These are phyloP conservation scores for Cladophialophora carrionii DNA, from an alignment of 2,329 filamentous ascomycete genomes.

Conservation along the genomic window DNA sequence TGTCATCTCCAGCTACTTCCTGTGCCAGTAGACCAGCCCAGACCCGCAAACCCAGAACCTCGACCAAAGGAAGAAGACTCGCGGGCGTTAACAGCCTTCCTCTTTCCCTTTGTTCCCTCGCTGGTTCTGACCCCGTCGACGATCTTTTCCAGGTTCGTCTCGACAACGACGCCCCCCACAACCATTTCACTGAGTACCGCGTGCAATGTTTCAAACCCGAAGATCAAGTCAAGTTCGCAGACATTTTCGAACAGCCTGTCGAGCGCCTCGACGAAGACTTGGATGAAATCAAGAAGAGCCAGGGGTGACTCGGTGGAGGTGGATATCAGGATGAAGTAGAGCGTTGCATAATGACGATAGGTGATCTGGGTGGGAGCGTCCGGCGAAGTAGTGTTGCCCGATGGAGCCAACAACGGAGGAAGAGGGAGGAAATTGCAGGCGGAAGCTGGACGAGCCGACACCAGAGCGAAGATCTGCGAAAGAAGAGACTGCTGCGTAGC, in stretches of 20 bases:
- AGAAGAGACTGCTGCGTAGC: conserved; percentile 96
- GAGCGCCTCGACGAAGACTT: conserved; percentile 95
- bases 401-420: conserved; percentile 65
- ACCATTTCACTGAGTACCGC: conserved; percentile 53
- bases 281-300: conserved; percentile 92
- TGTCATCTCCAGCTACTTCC: conserved; percentile 37
- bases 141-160: conserved; percentile 64
- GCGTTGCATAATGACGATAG: conserved; percentile 95
- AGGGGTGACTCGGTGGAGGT: conserved; percentile 95
- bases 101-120: conserved; percentile 50
- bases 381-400: conserved; percentile 49
- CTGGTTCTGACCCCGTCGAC: conserved; percentile 76
- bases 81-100: conserved; percentile 49
- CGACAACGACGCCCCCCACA: conserved; percentile 45
- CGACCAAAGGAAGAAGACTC: conserved; percentile 39
- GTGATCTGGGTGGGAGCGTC: conserved; percentile 94
- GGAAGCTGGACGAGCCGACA: conserved; percentile 85
- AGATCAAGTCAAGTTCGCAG: conserved; percentile 96
- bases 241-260: conserved; percentile 98
- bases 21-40: conserved; percentile 36
- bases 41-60: conserved; percentile 36
- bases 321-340: conserved; percentile 98
- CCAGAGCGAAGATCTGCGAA: conserved; percentile 94
- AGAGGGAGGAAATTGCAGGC: conserved; percentile 96
- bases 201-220: conserved; percentile 97